Conservation (phyloP, 768 basidiomycete genomes). For the Russula lepida region DNA sequence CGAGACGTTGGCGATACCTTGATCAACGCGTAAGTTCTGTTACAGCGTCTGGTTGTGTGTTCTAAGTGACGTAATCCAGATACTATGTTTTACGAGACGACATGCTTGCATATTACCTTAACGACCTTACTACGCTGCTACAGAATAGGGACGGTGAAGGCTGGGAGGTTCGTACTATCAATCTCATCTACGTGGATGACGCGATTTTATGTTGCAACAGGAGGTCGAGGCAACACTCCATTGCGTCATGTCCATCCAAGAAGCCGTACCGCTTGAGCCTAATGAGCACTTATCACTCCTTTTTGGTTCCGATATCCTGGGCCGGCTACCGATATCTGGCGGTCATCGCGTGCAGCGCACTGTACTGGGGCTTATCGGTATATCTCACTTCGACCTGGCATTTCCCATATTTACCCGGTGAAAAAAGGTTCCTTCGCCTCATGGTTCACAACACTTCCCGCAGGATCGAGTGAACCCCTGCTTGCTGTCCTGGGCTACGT, state of each 20-base stretch:
- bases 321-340: conserved; percentile 55
- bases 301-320: conserved; percentile 67
- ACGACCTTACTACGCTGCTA: conserved; percentile 51
- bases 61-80: conserved; percentile 29
- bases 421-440: conserved; percentile 60
- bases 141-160: conserved; percentile 37
- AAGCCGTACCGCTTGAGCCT: conserved; percentile 63
- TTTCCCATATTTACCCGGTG: neutral
- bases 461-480: conserved; percentile 35
- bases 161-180: conserved; percentile 60
- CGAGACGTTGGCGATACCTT: conserved; percentile 82
- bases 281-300: conserved; percentile 49
- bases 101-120: conserved; percentile 65
- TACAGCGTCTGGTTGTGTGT: neutral
- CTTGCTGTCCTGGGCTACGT: conserved; percentile 63
- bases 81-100: conserved; percentile 84
- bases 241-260: conserved; percentile 79
- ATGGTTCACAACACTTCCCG: conserved; percentile 59
- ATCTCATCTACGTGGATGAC: neutral
- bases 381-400: conserved; percentile 14
- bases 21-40: conserved; percentile 65
- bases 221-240: conserved; percentile 82
- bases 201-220: conserved; percentile 32
- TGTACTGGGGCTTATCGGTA: conserved; percentile 67
- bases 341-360: conserved; percentile 65